These are phyloP conservation scores for Chaetothyriales sp. DNA, from an alignment of 2,329 filamentous ascomycete genomes.

Conservation along the genomic window DNA sequence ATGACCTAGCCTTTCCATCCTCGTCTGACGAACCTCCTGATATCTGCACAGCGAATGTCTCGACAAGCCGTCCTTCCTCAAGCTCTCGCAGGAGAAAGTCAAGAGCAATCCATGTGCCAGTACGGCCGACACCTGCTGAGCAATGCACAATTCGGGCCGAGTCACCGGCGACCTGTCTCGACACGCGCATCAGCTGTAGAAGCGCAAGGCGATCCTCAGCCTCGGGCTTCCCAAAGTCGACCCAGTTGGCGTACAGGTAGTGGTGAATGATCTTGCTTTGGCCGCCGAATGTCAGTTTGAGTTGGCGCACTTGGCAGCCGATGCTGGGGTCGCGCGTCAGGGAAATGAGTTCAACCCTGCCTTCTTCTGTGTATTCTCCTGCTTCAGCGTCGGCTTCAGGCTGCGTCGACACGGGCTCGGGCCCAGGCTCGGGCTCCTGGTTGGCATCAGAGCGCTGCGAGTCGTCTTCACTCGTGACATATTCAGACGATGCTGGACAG, in stretches of 20 bases:
- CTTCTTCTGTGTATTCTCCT: slow-evolving; percentile 20
- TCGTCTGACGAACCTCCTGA: neutral
- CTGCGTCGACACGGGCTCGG: neutral
- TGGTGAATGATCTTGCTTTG: slow-evolving; percentile 60
- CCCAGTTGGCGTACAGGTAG: slow-evolving; percentile 74
- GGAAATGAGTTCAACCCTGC: slow-evolving; percentile 48
- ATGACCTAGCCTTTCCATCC: neutral
- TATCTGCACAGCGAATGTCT: neutral
- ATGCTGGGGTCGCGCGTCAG: slow-evolving; percentile 40
- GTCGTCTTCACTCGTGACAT: neutral
- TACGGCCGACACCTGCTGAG: slow-evolving; percentile 85
- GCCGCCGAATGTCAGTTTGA: slow-evolving; percentile 37
- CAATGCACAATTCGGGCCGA: slow-evolving; percentile 74
- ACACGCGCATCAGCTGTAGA: slow-evolving; percentile 35
- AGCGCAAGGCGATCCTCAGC: slow-evolving; percentile 36
- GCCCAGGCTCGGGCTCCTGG: neutral
- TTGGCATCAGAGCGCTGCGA: neutral
- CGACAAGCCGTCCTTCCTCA: slow-evolving; percentile 50
- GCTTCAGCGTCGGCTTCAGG: neutral
- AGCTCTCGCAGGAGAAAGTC: slow-evolving; percentile 79
- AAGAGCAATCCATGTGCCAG: slow-evolving; percentile 90
- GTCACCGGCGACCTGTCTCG: slow-evolving; percentile 30
- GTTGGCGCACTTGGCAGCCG: slow-evolving; percentile 56
- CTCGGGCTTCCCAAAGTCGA: slow-evolving; percentile 71
- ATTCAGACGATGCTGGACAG: neutral